Conservation (phyloP, 2,329 filamentous ascomycete genomes). For the Davidsoniella virescens region DNA sequence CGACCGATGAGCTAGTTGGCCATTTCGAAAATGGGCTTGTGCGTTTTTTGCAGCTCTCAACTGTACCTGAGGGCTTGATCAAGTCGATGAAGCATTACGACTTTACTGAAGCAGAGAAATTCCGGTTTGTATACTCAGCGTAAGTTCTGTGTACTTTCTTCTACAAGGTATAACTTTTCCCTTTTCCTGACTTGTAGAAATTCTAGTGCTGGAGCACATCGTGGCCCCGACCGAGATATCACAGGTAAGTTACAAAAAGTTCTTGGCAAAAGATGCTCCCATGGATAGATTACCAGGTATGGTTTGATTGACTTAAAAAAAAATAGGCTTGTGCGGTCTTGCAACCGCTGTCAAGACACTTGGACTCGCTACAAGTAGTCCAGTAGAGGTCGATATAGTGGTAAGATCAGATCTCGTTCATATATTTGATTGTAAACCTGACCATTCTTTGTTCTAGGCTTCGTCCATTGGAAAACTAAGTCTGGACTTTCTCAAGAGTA, state of each 20-base stretch:
- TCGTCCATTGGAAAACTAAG: conserved; percentile 71
- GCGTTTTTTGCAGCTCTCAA: conserved; percentile 52
- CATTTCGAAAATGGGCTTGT: conserved; percentile 53
- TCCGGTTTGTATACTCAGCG: conserved; percentile 79
- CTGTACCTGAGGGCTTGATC: conserved; percentile 46
- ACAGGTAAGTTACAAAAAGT: conserved; percentile 21
- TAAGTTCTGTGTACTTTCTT: conserved; percentile 25
- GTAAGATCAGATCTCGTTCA: conserved; percentile 26
- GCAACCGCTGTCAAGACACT: conserved; percentile 48
- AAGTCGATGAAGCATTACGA: conserved; percentile 63
- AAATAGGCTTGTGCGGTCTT: conserved; percentile 56
- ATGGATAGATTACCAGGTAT: conserved; percentile 11
- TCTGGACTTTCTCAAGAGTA: conserved; percentile 42
- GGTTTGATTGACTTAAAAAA: conserved; percentile 5
- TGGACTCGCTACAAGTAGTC: conserved; percentile 36
- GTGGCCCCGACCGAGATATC: conserved; percentile 26
- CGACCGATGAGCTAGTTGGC: conserved; percentile 16
- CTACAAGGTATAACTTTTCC: conserved; percentile 8
- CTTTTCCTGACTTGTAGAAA: not conserved
- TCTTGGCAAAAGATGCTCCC: conserved; percentile 1
- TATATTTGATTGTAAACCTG: not conserved
- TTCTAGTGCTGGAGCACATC: conserved; percentile 38
- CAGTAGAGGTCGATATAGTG: conserved; percentile 57
- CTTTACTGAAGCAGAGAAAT: conserved; percentile 52
- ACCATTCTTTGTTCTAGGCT: conserved; percentile 29